phyloP scores from a whole-genome alignment of 768 basidiomycete species.

The Lentinula boryana region DNA sequence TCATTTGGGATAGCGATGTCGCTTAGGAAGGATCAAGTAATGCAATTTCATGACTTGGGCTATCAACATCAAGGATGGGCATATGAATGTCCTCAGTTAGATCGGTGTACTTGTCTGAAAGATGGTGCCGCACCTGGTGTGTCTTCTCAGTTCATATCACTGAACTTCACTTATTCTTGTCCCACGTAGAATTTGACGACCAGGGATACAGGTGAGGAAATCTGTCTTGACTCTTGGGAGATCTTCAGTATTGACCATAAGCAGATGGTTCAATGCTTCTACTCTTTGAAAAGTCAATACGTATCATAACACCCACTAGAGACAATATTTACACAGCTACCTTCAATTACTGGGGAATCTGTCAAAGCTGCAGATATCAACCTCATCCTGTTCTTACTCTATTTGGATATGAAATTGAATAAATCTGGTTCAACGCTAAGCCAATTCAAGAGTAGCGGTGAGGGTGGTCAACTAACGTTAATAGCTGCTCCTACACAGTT shows the following conservation, averaged over 20 bases:
- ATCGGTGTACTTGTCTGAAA: constrained; percentile 18
- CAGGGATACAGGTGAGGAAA: neutral
- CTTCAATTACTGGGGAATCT: neutral
- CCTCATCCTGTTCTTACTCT: no score
- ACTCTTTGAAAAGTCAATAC: neutral
- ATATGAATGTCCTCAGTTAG: constrained; percentile 17
- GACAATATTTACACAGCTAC: neutral
- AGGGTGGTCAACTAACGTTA: no score
- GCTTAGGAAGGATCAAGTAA: constrained; percentile 20
- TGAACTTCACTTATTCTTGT: no score
- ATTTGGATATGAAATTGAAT: no score
- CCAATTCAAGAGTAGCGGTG: no score
- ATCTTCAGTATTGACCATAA: neutral
- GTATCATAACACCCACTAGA: neutral
- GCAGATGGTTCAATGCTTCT: neutral
- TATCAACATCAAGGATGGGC: constrained; percentile 24
- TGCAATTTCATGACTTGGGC: constrained; percentile 21
- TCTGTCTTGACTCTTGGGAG: no score
- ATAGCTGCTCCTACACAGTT: no score
- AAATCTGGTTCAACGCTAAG: no score
- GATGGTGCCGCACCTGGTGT: constrained; percentile 11
- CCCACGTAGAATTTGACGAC: neutral
- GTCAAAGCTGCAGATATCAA: neutral
- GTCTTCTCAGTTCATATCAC: neutral
- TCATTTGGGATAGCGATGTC: constrained; percentile 22